Base-by-base conservation (phyloP, 148 eudicot species). In the Camellia sinensis region DNA sequence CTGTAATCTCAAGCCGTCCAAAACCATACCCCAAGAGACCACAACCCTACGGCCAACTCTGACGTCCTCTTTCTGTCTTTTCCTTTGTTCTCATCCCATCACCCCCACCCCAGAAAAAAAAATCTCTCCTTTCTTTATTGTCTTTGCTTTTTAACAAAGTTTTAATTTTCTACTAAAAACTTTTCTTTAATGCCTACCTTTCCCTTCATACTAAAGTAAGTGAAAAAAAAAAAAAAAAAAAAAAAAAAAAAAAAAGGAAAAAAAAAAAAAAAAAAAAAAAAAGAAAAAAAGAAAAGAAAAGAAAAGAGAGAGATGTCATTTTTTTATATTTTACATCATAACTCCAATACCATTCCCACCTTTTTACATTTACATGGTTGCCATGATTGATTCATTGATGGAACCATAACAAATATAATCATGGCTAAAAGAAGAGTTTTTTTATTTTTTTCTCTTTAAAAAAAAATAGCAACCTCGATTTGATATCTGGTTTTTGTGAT, bases 21-120 rank as follows among this genome's bases (percentile, higher is more conserved):
- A 41, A 7, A 75, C 11, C 57, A 41, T 76, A 79, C 68, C 73
- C 52, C 48, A 78, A 82, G 13, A 65, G 74, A 75, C 77, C 81
- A 79, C 67, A 80, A 19, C 83, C 82, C 82, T 85, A 76, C 67
- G 77, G 86, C 79, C 79, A 75, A 84, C 63, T 84, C 85, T 87
- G 87, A 81, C 82, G 81, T 85, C 80, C 82, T 78, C 85, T 85
- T 85, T 87, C 85, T 81, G 87, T 82, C 84, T 87, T 82, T 83
- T 80, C 81, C 70, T 87, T 83, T 80, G 86, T 82, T 80, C 18
- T 80, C 70, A 74, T 80, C 74, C 75, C 65, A 53, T 62, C 63
- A 65, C 74, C 19, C 56, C 43, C 75, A 22, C 74, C 19, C 56
- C 43, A 67, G 15, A 12, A 62, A 52, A 74, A 74, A 82, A 82